Conservation (phyloP, 2,329 filamentous ascomycete species). For the Aspergillus clavatus region DNA sequence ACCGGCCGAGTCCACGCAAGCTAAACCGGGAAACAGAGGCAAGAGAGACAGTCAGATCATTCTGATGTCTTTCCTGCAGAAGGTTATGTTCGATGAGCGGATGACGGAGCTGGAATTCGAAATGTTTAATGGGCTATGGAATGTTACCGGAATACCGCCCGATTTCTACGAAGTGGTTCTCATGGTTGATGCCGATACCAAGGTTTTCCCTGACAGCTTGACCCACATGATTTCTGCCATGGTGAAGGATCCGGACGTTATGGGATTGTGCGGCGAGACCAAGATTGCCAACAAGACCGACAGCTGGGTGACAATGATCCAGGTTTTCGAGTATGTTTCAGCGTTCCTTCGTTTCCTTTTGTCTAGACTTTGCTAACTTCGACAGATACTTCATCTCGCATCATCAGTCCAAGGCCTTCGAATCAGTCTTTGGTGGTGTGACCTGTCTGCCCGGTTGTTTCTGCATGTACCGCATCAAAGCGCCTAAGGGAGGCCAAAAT, state of each 20-base stretch:
- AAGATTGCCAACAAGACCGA: constrained; percentile 98
- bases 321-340: constrained; percentile 78
- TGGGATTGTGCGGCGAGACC: constrained; percentile 97
- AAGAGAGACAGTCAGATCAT: constrained; percentile 99
- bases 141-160: constrained; percentile 94
- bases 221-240: constrained; percentile 99
- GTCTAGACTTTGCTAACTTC: constrained; percentile 7
- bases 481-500: constrained; percentile 95
- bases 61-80: constrained; percentile 98
- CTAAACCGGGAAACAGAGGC: constrained; percentile 93
- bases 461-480: constrained; percentile 99
- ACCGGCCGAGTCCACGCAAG: constrained; percentile 70
- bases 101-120: constrained; percentile 99
- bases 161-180: constrained; percentile 97
- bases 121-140: constrained; percentile 99
- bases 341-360: background rate
- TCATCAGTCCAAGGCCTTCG: constrained; percentile 93
- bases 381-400: constrained; percentile 89
- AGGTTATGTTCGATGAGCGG: constrained; percentile 99
- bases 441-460: constrained; percentile 98
- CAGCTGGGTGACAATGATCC: constrained; percentile 94
- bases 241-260: constrained; percentile 98
- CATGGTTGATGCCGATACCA: constrained; percentile 99
- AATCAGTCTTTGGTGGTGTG: constrained; percentile 97
- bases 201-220: constrained; percentile 95